Base-by-base conservation (phyloP, 129 eudicot genomes). In the Lactuca sativa region DNA sequence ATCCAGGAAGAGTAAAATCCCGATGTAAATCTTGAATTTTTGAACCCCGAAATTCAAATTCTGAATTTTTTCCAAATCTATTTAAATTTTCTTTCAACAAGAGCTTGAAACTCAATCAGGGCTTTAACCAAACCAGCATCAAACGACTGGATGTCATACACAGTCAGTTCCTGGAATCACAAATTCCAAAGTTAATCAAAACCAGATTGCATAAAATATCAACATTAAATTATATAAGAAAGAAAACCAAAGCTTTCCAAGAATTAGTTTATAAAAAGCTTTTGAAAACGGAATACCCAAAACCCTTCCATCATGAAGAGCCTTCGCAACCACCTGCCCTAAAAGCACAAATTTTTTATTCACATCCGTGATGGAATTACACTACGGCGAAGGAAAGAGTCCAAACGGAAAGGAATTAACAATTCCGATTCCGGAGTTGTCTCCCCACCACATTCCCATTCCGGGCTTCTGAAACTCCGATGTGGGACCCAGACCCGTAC, bases 401-500 rank as follows among this genome's bases (percentile, higher is more conserved):
- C 99, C 99, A 47, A 75, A 85, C 18, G 74, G 78, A 60, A 44
- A 2, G 51, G 86, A 69, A 18, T 55, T 66, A 64, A 80, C n/a
- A n/a, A n/a, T n/a, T n/a, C n/a, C 72, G 77, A 75, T 58, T 71
- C 82, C 65, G 14, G 16, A 36, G 73, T 71, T 63, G 69, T 92
- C 96, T 58, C 80, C 95, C 80, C 99, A 83, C 99, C 99, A 93
- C 92, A 93, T 81, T 38, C 90, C 90, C 52, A 90, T 74, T 33
- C 90, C 92, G 31, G 82, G 71, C 62, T 84, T 85, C 48, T 85
- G 97, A 76, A 93, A 93, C 72, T 93, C 99, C 81, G 90, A 70
- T 18, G 99, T 93, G 0, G 99, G 99, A 66, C 99, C 99, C 15
- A 89, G 93, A 61, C 99, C 99, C 14, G 97, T 93, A 60, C 99